Percentiles rank a stretch among this genome's conserved stretches.
Conservation (phyloP, 805 yeast species). For the Clavispora carvajalis region DNA sequence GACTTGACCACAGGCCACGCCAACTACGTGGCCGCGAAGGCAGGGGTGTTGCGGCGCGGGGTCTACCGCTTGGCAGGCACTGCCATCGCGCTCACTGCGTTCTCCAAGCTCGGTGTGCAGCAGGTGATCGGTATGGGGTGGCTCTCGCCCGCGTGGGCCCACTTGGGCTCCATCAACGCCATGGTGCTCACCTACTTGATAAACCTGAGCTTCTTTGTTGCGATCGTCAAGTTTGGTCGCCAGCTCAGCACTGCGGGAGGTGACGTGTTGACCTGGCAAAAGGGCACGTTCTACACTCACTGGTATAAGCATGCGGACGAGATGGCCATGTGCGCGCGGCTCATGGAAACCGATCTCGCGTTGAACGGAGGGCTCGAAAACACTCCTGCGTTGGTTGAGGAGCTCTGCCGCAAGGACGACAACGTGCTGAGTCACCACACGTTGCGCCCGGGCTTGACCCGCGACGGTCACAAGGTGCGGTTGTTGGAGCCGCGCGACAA, state of each 20-base stretch:
- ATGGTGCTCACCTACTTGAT: constrained; percentile 36
- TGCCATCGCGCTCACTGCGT: constrained; percentile 29
- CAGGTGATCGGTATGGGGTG: constrained; percentile 33
- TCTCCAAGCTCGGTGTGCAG: constrained; percentile 40
- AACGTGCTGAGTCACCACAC: constrained; percentile 21
- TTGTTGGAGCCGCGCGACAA: constrained; percentile 34
- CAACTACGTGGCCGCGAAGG: constrained; percentile 38
- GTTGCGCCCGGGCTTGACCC: constrained; percentile 29
- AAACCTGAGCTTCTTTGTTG: constrained; percentile 37
- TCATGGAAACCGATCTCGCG: constrained; percentile 60
- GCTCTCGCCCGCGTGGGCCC: constrained; percentile 34
- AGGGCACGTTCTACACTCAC: constrained; percentile 57
- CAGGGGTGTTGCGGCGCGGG: constrained; percentile 27
- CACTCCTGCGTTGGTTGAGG: constrained; percentile 28
- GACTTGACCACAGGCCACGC: constrained; percentile 58
- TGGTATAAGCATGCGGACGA: constrained; percentile 67
- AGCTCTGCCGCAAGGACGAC: constrained; percentile 31
- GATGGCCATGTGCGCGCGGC: constrained; percentile 57
- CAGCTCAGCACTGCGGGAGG: constrained; percentile 44
- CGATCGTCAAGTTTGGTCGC: constrained; percentile 38
- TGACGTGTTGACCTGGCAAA: constrained; percentile 53
- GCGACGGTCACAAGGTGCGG: constrained; percentile 36
- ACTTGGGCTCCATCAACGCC: constrained; percentile 43
- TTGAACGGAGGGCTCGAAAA: constrained; percentile 37
- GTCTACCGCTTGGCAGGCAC: constrained; percentile 26